Evolutionary conservation across 768 basidiomycete species (phyloP).

Genomic region (Pleurotus djamor): DNA sequence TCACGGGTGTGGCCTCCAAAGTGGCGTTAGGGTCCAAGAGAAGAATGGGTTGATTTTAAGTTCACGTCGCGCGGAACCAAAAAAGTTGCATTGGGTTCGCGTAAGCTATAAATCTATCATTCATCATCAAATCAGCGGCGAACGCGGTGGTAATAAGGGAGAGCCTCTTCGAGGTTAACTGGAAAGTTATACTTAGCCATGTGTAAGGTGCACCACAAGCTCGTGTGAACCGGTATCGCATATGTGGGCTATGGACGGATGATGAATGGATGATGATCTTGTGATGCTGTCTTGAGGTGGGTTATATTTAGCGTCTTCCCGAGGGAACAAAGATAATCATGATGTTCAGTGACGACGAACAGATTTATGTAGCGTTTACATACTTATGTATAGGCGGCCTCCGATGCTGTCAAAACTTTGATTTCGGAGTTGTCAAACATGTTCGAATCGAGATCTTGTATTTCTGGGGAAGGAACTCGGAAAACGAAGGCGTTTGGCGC

Average conservation of each 20-base stretch:
- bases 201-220: not conserved
- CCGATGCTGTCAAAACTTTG: not conserved
- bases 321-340: not conserved
- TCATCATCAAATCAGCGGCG: not conserved
- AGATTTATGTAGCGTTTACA: too few relatives aligned
- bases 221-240: not conserved
- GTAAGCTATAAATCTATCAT: not conserved
- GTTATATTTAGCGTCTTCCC: too few relatives aligned
- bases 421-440: not conserved
- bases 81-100: not conserved
- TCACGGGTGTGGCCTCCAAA: not conserved
- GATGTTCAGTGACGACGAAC: not conserved
- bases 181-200: not conserved
- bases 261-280: too few relatives aligned
- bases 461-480: not conserved
- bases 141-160: not conserved
- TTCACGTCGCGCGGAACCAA: not conserved
- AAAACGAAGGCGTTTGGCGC: too few relatives aligned
- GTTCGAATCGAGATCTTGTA: not conserved
- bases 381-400: not conserved
- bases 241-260: too few relatives aligned
- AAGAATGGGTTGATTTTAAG: not conserved
- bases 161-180: not conserved
- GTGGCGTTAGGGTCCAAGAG: not conserved
- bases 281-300: too few relatives aligned